A percentile compares a stretch with the other conserved stretches of the same genome.
phyloP scores from a whole-genome alignment of 495 filamentous ascomycete genomes.

The Lasiosphaeria hispida region DNA sequence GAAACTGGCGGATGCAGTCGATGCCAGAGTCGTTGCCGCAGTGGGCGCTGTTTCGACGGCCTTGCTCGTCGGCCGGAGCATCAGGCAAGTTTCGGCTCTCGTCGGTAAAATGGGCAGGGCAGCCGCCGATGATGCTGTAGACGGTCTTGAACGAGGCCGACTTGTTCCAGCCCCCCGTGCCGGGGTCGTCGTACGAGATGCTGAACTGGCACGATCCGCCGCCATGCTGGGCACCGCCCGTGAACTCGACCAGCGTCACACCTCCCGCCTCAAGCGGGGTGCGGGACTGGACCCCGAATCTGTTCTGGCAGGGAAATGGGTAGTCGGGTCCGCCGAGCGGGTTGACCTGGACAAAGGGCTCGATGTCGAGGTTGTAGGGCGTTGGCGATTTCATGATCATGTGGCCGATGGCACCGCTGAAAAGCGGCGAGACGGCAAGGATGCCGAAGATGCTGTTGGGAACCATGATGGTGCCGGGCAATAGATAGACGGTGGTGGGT shows the following conservation, averaged over 20 bases:
- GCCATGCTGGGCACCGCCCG: conserved; percentile 61
- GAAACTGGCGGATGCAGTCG: conserved; percentile 26
- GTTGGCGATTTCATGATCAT: conserved; percentile 63
- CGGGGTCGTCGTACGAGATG: conserved; percentile 62
- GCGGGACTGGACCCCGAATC: conserved; percentile 29
- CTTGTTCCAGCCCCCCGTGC: conserved; percentile 36
- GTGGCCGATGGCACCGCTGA: conserved; percentile 43
- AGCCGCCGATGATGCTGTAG: conserved; percentile 68
- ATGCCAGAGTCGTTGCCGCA: conserved; percentile 24
- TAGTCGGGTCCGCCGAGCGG: conserved; percentile 54
- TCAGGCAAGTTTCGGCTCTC: conserved; percentile 32
- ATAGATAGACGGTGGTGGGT: no score
- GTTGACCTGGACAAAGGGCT: conserved; percentile 44
- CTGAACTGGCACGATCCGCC: conserved; percentile 79
- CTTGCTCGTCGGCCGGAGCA: conserved; percentile 17
- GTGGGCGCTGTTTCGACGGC: conserved; percentile 15
- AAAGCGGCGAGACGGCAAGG: no score
- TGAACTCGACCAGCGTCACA: conserved; percentile 46
- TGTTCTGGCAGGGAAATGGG: conserved; percentile 71
- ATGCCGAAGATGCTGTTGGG: no score
- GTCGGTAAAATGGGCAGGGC: conserved; percentile 47
- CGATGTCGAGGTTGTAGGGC: conserved; percentile 49
- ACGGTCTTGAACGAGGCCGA: conserved; percentile 62
- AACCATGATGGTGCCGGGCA: no score
- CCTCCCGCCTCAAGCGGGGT: conserved; percentile 47